These are phyloP conservation scores for Umbelopsis isabellina DNA, from an alignment of 192 early-diverging fungal genomes.

Conservation along the genomic window DNA sequence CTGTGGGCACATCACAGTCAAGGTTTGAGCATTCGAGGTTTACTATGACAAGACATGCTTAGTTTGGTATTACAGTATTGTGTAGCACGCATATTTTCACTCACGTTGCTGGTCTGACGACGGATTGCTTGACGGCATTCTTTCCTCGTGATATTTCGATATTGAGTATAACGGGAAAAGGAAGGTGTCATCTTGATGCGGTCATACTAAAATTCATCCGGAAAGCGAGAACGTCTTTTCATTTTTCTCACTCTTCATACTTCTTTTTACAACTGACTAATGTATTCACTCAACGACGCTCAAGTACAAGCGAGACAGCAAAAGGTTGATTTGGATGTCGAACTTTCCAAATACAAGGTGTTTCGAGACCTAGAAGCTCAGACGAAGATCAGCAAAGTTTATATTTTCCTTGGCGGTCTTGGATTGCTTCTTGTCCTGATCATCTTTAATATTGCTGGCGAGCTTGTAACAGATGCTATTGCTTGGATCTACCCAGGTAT, in stretches of 20 bases:
- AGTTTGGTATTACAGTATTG: no score
- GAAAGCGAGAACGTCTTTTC: background rate
- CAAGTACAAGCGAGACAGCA: conserved; percentile 24
- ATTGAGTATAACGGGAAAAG: background rate
- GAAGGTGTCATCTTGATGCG: background rate
- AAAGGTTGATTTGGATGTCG: conserved; percentile 59
- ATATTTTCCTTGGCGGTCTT: conserved; percentile 66
- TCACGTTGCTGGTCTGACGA: conserved; percentile 2
- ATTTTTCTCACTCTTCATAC: background rate
- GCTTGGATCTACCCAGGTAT: conserved; percentile 90
- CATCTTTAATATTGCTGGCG: conserved; percentile 86
- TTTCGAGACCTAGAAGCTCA: conserved; percentile 69
- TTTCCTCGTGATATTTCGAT: background rate
- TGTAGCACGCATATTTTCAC: background rate
- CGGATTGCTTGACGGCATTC: background rate
- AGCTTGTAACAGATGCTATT: conserved; percentile 80
- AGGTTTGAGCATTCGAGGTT: no score
- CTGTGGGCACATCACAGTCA: no score
- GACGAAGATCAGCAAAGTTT: conserved; percentile 90
- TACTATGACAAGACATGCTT: no score
- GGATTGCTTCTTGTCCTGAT: conserved; percentile 73
- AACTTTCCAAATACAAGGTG: conserved; percentile 68
- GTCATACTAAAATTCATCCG: background rate
- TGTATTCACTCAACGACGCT: conserved; percentile 21
- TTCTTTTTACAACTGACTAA: background rate